Evolutionary conservation across 208 protist species (phyloP), one percentile per base, ranked within the genome.

Genomic region (Eutreptiella sp.): DNA sequence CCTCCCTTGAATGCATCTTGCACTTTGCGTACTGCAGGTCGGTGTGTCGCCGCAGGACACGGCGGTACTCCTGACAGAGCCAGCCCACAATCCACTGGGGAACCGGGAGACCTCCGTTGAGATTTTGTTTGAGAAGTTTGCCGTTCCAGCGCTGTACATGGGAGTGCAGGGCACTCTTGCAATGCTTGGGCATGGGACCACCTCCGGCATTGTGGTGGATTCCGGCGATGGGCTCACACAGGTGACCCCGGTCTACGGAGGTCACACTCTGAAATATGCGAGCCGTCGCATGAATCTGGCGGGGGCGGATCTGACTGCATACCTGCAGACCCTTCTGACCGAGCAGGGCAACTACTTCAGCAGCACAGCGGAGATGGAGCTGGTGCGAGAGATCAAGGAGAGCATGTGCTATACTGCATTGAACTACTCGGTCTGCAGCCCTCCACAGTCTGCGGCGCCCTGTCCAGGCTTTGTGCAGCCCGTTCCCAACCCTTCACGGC

Each of bases 161-260:
- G 81, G 91, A 9, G 85, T 87, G 53, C 73, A 79, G 57, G 52
- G 68, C 5, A 47, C 77, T 14, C 50, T 80, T 19, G 71, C 75
- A 0, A 33, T 80, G 27, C 81, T 79, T 27, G 46, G 62, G 32
- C 26, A 47, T 48, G 75, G 75, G 29, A 47, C 52, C 9, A 82
- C 88, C 0, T 98, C 93, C n/a, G 98, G 98, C 58, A 77, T 99
- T 9, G 96, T 97, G 3, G 69, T 99, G 29, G 96, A 99, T 72
- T 94, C 86, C 57, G 98, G 98, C 42, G 96, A 98, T 52, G 97
- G 96, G 41, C 88, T 98, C 31, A 99, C 97, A 9, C 94, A 98
- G 55, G 83, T 98, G 45, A 88, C 95, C 1, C 95, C 96, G n/a
- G 94, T 99, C 4, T 97, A 84, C 62, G 93, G 99, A 46, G 95